Conservation (phyloP, 2,329 filamentous ascomycete species). For the Colletotrichum sp. region DNA sequence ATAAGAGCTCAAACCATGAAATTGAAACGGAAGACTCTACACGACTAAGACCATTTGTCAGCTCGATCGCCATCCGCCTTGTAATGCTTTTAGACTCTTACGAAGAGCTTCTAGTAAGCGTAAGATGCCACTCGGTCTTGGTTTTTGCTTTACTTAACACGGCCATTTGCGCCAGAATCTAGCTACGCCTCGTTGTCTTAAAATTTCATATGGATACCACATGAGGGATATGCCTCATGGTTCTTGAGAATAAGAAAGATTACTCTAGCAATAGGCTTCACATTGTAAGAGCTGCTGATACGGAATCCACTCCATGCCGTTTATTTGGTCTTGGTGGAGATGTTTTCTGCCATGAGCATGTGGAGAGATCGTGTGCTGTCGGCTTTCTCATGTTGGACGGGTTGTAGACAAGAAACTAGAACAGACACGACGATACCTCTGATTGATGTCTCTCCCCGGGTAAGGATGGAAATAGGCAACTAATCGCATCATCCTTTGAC, state of each 20-base stretch:
- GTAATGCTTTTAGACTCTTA: fast-evolving
- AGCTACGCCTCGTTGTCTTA: not conserved
- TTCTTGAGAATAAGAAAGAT: not conserved
- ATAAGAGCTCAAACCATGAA: not conserved
- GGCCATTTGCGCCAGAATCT: not conserved
- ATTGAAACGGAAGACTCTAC: not conserved
- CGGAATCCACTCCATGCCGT: not conserved
- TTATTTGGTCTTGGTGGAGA: not conserved
- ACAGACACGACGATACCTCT: not conserved
- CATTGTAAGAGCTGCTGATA: not conserved
- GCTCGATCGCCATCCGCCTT: not conserved
- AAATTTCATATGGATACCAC: not conserved
- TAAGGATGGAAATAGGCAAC: not conserved
- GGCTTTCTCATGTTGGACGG: not conserved
- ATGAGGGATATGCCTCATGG: not conserved
- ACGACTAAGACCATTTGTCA: not conserved
- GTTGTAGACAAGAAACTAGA: not conserved
- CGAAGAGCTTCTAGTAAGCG: not conserved
- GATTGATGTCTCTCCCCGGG: not conserved
- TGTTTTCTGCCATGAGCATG: not conserved
- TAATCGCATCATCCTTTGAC: not conserved
- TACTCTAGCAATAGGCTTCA: not conserved
- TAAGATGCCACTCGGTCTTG: not conserved
- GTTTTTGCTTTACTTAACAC: not conserved
- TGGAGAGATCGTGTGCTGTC: not conserved